Evolutionary conservation across 164 flowering plant genomes (phyloP), one percentile per base, ranked within the genome.

Genomic region (Protea cynaroides): DNA sequence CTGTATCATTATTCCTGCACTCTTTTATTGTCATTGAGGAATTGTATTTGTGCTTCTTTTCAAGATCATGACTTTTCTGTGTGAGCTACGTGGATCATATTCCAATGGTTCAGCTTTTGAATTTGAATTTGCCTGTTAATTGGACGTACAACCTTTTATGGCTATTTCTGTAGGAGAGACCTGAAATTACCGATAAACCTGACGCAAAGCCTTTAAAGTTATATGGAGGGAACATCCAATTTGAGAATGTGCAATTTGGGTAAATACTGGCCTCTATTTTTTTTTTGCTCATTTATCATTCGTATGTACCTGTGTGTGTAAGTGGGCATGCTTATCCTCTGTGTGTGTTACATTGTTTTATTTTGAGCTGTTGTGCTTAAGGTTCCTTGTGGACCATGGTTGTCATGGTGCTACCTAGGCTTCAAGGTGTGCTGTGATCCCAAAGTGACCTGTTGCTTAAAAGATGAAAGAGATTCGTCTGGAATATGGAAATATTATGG

Each of bases 181-280:
- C 97, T 71, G 90, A 84, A 51, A 74, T 95, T 74, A 75, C 61
- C 34, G 88, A 89, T 64, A 71, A 65, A 29, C 78, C 64, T 70
- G 76, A 74, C 69, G 81, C 92, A 63, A 82, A 82, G 67, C 94
- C 92, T 71, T 74, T 95, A 61, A 64, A 72, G 58, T 71, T 91
- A 59, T 69, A 66, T 66, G 96, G 94, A 56, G 99, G 99, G 24
- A 77, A 81, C 80, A 86, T 95, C 75, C 74, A 85, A 72, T 89
- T 92, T 78, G 88, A 86, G 7, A 75, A 89, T 72, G 96, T 95
- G 47, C 89, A 89, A 69, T 95, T 94, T 72, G 90, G 99, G 99
- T 94, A 75, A 49, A 17, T 73, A 25, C 17, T 52, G 8, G 19
- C 23, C 23, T 56, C 56, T 37, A 46, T 46, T 34, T 59, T 5